Evolutionary conservation across 2,329 filamentous ascomycete genomes (phyloP), one percentile per base, ranked within the genome.

Genomic region (Alternaria arbusti): DNA sequence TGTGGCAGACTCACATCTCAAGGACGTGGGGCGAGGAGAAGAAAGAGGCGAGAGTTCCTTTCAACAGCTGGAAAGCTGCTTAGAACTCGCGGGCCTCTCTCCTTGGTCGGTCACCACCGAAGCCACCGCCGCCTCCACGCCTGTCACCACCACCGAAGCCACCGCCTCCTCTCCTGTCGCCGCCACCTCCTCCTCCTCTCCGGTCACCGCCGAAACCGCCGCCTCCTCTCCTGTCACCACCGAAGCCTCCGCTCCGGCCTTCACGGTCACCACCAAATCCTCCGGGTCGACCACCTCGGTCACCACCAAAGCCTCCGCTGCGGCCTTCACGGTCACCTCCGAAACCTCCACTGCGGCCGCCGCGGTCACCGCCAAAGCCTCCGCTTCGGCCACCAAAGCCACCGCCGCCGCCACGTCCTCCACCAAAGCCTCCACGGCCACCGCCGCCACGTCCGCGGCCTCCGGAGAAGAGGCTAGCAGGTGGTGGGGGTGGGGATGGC

Each of bases 401-500:
- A 13, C 67, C 71, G 67, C 70, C 23, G 69, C 51, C 64, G 40
- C 73, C 64, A 30, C 62, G 55, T 11, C 58, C 63, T 22, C 65
- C 62, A 12, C 66, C 69, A 68, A 69, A 40, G 26, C 71, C 64
- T 6, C 65, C 65, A 45, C 64, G 40, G 7, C 60, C 54, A 12
- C 57, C 58, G 28, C 58, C 58, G 17, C 60, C 64, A 36, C 68
- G 45, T 23, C 61, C 54, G 6, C 70, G 54, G 49, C 71, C 64
- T 36, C 70, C 60, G 22, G 63, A 32, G 17, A 67, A 72, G 25
- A 74, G 32, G 23, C 52, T 76, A 55, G 64, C 60, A 28, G 78
- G 79, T 59, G 74, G 74, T 32, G 55, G 64, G 58, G 84, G 85
- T 13, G 82, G 79, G 23, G 73, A 67, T 5, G 77, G 64, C 72